Conservation (phyloP, 2,329 filamentous ascomycete species). For the Dactylellina leptospora region DNA sequence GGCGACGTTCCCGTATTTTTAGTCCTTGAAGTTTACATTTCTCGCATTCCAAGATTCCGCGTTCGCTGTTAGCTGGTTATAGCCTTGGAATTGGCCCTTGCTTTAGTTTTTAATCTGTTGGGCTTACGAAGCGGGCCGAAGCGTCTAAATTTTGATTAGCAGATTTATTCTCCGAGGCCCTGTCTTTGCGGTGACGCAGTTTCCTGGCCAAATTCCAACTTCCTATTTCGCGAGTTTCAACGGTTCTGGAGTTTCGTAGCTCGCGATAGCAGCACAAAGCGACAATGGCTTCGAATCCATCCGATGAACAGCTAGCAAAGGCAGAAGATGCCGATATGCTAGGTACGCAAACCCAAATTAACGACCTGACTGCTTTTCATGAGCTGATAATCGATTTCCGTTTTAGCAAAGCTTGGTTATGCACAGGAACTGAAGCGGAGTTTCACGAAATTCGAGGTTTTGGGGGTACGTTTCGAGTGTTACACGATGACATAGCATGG, state of each 20-base stretch:
- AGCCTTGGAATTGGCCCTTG: no score
- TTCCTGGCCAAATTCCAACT: background rate
- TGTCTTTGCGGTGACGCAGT: background rate
- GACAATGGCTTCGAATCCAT: constrained; percentile 31
- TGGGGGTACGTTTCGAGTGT: constrained; percentile 60
- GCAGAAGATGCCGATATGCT: constrained; percentile 39
- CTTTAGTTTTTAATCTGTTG: background rate
- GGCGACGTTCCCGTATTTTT: background rate
- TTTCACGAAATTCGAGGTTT: constrained; percentile 71
- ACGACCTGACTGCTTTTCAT: background rate
- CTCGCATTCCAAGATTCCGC: background rate
- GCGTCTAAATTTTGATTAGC: background rate
- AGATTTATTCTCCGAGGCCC: background rate
- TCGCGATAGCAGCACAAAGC: background rate
- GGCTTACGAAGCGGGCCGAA: background rate
- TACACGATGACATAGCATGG: background rate
- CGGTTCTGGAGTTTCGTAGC: no score
- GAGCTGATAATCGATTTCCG: background rate
- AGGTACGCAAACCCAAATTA: constrained; percentile 10
- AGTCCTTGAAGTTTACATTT: background rate
- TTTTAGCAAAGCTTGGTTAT: constrained; percentile 41
- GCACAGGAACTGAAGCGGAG: constrained; percentile 69
- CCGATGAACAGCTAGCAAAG: constrained; percentile 27
- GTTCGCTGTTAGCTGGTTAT: background rate
- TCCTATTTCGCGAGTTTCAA: background rate